Evolutionary conservation across 192 early-diverging fungal species (phyloP).

Genomic region (Mortierella antarctica): DNA sequence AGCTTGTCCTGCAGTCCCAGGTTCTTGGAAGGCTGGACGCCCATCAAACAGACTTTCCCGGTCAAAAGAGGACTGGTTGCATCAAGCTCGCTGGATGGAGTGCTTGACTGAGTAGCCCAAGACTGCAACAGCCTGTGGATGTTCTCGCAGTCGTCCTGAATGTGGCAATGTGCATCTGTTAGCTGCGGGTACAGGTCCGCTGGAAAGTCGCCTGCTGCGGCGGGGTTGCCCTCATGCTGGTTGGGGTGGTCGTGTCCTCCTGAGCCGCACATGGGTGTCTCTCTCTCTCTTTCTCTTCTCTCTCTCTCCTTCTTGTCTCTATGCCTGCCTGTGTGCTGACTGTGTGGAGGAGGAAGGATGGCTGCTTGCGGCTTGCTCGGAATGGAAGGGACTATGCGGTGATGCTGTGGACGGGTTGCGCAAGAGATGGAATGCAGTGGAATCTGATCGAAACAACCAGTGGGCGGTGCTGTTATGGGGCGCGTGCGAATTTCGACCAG

Average conservation of each 20-base stretch:
- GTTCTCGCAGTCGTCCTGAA: conserved; percentile 53
- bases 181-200: conserved; percentile 16
- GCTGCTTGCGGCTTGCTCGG: too few species aligned
- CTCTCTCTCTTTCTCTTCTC: too few species aligned
- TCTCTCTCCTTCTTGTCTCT: too few species aligned
- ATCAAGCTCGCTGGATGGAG: conserved; percentile 1
- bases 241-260: conserved; percentile 4
- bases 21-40: conserved; percentile 50
- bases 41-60: conserved; percentile 53
- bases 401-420: too few species aligned
- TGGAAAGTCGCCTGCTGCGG: background rate
- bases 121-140: conserved; percentile 32
- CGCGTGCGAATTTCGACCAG: too few species aligned
- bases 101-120: conserved; percentile 4
- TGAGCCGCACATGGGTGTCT: conserved; percentile 29
- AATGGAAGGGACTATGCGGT: too few species aligned
- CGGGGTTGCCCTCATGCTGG: background rate
- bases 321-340: too few species aligned
- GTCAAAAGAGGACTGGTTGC: conserved; percentile 12
- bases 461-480: too few species aligned
- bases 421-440: too few species aligned
- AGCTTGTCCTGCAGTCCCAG: conserved; percentile 6
- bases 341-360: background rate
- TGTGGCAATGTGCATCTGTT: conserved; percentile 56
- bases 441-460: too few species aligned